Evolutionary conservation across 352 stramenopile species (phyloP).

Genomic region (Globisporangium carolinianum): DNA sequence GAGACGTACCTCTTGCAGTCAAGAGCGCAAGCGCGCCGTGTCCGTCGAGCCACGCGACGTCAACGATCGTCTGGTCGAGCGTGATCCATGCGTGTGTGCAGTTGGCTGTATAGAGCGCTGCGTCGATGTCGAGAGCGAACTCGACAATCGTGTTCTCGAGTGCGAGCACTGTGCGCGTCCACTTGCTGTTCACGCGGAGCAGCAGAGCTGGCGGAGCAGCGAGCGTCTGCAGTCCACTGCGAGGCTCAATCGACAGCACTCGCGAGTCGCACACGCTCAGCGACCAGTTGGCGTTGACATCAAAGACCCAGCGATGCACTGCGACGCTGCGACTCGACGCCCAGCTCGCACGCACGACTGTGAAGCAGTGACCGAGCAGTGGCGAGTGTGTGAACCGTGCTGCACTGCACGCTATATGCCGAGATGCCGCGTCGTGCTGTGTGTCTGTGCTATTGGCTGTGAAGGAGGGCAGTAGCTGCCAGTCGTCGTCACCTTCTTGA

Average conservation of each 20-base stretch:
- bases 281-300: conserved; percentile 11
- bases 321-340: not conserved
- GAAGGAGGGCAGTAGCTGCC: too few species aligned
- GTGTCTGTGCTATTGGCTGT: too few species aligned
- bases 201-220: not conserved
- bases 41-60: conserved; percentile 1
- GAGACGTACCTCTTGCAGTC: too few species aligned
- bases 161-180: not conserved
- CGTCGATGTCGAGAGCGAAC: not conserved
- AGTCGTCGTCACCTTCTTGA: too few species aligned
- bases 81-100: not conserved
- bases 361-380: conserved; percentile 20
- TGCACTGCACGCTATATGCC: not conserved
- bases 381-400: conserved; percentile 13
- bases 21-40: conserved; percentile 16
- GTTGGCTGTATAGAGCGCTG: not conserved
- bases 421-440: not conserved
- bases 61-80: conserved; percentile 3
- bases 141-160: not conserved
- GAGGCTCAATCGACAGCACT: conserved; percentile 1
- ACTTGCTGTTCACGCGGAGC: conserved; percentile 7
- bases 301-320: conserved; percentile 8
- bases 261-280: not conserved
- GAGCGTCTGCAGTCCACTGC: not conserved
- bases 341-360: conserved; percentile 10